phyloP scores from a whole-genome alignment of 306 rosid genomes.

The Fagus sylvatica region DNA sequence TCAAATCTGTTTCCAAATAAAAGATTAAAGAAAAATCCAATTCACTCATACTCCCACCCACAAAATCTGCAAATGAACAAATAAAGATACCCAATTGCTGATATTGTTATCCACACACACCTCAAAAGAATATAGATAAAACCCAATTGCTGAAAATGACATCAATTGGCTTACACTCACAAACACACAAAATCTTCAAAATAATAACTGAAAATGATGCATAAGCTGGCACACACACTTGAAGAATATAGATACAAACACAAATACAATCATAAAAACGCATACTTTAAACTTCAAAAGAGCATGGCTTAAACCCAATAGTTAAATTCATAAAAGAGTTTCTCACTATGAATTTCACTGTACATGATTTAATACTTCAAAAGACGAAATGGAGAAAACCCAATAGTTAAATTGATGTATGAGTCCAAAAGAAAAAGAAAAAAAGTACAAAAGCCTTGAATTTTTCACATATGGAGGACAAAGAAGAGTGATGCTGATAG shows the following conservation, averaged over 20 bases:
- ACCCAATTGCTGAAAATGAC: no score
- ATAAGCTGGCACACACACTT: neutral
- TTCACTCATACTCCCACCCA: neutral
- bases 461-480: neutral
- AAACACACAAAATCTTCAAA: neutral
- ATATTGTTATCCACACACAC: constrained; percentile 1
- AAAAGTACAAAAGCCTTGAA: neutral
- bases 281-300: no score
- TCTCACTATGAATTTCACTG: neutral
- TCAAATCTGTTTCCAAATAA: constrained; percentile 60
- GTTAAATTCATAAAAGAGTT: neutral
- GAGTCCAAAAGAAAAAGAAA: neutral
- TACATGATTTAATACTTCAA: no score
- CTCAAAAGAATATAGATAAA: no score
- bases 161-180: no score
- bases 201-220: neutral
- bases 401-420: no score
- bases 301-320: neutral
- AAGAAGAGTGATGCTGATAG: no score
- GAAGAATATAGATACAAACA: no score
- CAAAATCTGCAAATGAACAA: neutral
- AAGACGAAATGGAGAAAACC: neutral
- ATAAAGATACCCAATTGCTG: neutral
- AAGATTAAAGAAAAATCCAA: neutral
- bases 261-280: no score